Evolutionary conservation across 2,329 filamentous ascomycete species (phyloP), one percentile per base, ranked within the genome.

Genomic region (Tolypocladium cylindrosporum): DNA sequence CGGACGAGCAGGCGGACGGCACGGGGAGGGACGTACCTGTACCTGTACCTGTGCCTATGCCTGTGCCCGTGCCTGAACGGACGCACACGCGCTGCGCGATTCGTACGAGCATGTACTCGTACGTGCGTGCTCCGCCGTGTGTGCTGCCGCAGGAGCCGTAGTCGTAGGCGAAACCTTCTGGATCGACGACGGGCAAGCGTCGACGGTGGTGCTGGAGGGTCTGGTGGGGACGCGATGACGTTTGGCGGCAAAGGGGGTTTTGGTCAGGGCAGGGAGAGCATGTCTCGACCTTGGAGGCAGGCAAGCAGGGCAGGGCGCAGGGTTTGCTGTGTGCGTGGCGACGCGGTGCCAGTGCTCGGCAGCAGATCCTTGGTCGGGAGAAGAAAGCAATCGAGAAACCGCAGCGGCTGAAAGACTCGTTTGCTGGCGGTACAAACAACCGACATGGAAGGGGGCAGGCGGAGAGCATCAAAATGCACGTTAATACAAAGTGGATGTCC

Each of bases 171-270:
- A 54, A 16, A 21, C 10, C 11, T 16, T 42, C 24, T 24, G 3
- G 24, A 41, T 56, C 45, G 45, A 50, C 45, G 13, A 27, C 4
- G 42, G 27, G 54, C 39, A 7, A 37, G 31, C 31, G 40, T 11
- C 14, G n/a, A 6, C 31, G 9, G 55, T 31, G 14, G 31, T 16
- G 41, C 16, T 34, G 2, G 21, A 24, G 41, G 41, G 55, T 50
- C 11, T 7, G 59, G 60, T 60, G 60, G 60, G 39, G 58, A 55
- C 57, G 37, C 57, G 61, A 61, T 62, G 61, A 62, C 61, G 61
- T 62, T 62, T 51, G 58, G 24, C 40, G 50, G 54, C 50, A 50
- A 36, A 50, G 11, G 37, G 10, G 19, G 14, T n/a, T 51, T 36
- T 36, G 45, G 24, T 4, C 27, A 34, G 45, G 39, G 6, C 39